phyloP scores from a whole-genome alignment of 225 moss, liverwort and hornwort species.

The Ulota crispa region DNA sequence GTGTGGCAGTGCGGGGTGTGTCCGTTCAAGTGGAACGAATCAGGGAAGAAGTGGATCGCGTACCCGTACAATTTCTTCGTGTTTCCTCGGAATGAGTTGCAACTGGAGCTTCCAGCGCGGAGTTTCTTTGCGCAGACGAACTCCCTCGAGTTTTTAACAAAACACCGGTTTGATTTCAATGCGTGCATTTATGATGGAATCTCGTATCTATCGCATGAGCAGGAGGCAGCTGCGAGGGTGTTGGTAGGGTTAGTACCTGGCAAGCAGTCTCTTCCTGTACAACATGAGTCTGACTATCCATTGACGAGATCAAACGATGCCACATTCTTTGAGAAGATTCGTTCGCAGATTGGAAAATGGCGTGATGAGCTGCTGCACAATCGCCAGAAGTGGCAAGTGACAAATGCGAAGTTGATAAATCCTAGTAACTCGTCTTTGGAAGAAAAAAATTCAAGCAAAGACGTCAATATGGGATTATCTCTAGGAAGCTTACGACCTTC shows the following conservation, averaged over 20 bases:
- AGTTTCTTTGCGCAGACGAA: constrained; percentile 68
- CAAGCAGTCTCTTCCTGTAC: constrained; percentile 21
- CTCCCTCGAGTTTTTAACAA: constrained; percentile 85
- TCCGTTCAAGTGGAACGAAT: constrained; percentile 79
- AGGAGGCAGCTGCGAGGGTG: constrained; percentile 63
- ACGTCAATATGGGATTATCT: constrained; percentile 31
- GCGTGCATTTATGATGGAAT: constrained; percentile 80
- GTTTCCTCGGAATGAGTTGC: constrained; percentile 78
- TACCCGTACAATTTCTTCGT: constrained; percentile 86
- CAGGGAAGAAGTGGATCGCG: constrained; percentile 67
- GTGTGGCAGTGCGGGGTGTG: constrained; percentile 97
- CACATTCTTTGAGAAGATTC: constrained; percentile 64
- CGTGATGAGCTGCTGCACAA: constrained; percentile 61
- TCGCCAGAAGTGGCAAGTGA: constrained; percentile 57
- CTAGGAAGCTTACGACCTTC: constrained; percentile 61
- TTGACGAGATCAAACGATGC: constrained; percentile 59
- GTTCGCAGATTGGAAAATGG: constrained; percentile 70
- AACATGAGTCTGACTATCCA: constrained; percentile 49
- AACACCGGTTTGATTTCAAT: constrained; percentile 93
- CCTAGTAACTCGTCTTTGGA: neutral
- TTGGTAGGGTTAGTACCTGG: constrained; percentile 58
- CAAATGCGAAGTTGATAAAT: constrained; percentile 17
- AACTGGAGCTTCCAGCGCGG: constrained; percentile 63
- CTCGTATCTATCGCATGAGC: constrained; percentile 78
- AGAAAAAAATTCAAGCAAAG: constrained; percentile 10